phyloP scores from a whole-genome alignment of 148 eudicot species.

The Camellia granthamiana region DNA sequence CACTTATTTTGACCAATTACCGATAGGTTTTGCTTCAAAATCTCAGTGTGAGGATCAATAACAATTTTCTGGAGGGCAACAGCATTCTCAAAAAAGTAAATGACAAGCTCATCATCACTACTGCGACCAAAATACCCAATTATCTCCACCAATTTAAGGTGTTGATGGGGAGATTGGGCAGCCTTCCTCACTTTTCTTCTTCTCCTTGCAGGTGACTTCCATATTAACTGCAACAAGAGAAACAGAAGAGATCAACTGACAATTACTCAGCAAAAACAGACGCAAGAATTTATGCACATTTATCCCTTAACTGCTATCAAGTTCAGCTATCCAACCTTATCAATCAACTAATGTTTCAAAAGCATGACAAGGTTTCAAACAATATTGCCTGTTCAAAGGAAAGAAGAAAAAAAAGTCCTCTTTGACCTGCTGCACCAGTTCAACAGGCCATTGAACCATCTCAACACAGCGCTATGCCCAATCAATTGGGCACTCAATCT shows the following conservation, averaged over 20 bases:
- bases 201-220: conserved; percentile 26
- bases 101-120: conserved; percentile 27
- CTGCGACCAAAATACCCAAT: conserved; percentile 29
- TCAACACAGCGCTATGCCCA: too few relatives aligned
- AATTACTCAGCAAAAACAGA: background rate
- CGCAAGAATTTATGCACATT: too few relatives aligned
- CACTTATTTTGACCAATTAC: background rate
- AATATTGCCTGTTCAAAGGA: too few relatives aligned
- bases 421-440: too few relatives aligned
- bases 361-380: too few relatives aligned
- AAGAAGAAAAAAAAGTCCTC: too few relatives aligned
- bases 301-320: too few relatives aligned
- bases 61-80: conserved; percentile 25
- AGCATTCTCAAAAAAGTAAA: conserved; percentile 27
- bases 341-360: too few relatives aligned
- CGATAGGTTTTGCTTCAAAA: conserved; percentile 18
- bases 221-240: conserved; percentile 20
- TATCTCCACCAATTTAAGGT: conserved; percentile 22
- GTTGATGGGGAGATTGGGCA: conserved; percentile 18
- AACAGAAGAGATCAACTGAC: background rate
- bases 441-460: too few relatives aligned
- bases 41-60: conserved; percentile 29
- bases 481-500: too few relatives aligned
- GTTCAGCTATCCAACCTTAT: too few relatives aligned
- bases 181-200: conserved; percentile 21